Percentiles rank a stretch among this genome's conserved stretches.
Conservation (phyloP, 495 filamentous ascomycete genomes). For the Penicillium antarcticum region DNA sequence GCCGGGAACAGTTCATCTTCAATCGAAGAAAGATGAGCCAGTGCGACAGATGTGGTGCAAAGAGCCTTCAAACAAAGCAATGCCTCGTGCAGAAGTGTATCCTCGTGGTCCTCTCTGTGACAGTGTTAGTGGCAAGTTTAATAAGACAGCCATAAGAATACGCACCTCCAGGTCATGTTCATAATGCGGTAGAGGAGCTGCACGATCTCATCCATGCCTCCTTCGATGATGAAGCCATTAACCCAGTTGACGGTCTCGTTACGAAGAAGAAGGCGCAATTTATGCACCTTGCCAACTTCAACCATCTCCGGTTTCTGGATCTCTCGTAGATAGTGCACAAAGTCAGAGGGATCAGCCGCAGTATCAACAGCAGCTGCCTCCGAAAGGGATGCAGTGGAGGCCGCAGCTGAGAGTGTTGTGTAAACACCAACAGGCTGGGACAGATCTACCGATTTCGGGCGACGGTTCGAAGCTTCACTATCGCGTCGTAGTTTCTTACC, state of each 20-base stretch:
- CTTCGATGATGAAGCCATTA: constrained; percentile 80
- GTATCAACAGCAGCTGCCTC: constrained; percentile 43
- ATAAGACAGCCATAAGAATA: constrained; percentile 5
- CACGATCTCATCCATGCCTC: constrained; percentile 90
- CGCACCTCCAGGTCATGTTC: constrained; percentile 93
- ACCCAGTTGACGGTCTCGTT: constrained; percentile 97
- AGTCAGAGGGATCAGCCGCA: constrained; percentile 66
- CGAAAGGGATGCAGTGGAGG: constrained; percentile 40
- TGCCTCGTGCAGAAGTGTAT: constrained; percentile 85
- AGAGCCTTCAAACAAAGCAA: constrained; percentile 92
- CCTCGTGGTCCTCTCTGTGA: constrained; percentile 92
- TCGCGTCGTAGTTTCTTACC: constrained; percentile 54
- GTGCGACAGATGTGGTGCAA: constrained; percentile 82
- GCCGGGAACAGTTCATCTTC: constrained; percentile 81
- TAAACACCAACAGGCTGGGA: constrained; percentile 45
- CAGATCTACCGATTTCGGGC: constrained; percentile 43
- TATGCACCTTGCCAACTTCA: constrained; percentile 92
- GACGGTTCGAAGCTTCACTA: constrained; percentile 34
- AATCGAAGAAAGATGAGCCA: constrained; percentile 76
- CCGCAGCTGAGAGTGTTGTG: constrained; percentile 42
- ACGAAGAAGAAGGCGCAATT: constrained; percentile 81
- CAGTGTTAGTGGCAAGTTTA: constrained; percentile 9
- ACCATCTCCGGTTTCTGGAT: constrained; percentile 75
- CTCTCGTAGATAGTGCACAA: constrained; percentile 74
- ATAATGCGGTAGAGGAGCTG: constrained; percentile 83